Evolutionary conservation across 495 filamentous ascomycete species (phyloP).

Genomic region (Neurospora africana): DNA sequence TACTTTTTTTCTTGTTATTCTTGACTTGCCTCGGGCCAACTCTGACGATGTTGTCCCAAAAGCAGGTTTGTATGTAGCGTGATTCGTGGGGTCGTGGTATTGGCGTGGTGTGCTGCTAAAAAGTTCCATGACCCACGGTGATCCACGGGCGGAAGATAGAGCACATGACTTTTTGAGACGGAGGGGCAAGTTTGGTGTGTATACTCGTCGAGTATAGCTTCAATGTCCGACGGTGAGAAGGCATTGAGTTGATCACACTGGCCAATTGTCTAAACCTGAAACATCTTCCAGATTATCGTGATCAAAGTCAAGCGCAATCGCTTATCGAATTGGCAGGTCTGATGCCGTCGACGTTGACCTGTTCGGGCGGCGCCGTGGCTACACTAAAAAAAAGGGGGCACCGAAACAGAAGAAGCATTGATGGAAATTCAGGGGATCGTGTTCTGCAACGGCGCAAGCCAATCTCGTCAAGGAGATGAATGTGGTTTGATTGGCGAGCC

Average conservation of each 20-base stretch:
- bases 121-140: neutral
- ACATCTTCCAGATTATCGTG: neutral
- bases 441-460: conserved; percentile 1
- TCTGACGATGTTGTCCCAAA: neutral
- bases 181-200: neutral
- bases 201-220: neutral
- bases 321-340: neutral
- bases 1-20: neutral
- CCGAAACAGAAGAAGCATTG: neutral
- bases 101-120: neutral
- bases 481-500: conserved; percentile 9
- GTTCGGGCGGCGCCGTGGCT: neutral
- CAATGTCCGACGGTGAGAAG: neutral
- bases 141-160: neutral
- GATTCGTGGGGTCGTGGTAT: neutral
- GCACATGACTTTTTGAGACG: neutral
- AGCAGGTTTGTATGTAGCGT: neutral
- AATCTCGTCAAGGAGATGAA: conserved; percentile 24
- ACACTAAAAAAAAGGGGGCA: neutral
- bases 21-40: neutral
- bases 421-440: neutral
- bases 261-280: neutral
- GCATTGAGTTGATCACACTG: neutral
- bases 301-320: neutral
- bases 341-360: neutral